Base-by-base conservation (phyloP, 2,329 filamentous ascomycete species). In the Fusarium sp. region DNA sequence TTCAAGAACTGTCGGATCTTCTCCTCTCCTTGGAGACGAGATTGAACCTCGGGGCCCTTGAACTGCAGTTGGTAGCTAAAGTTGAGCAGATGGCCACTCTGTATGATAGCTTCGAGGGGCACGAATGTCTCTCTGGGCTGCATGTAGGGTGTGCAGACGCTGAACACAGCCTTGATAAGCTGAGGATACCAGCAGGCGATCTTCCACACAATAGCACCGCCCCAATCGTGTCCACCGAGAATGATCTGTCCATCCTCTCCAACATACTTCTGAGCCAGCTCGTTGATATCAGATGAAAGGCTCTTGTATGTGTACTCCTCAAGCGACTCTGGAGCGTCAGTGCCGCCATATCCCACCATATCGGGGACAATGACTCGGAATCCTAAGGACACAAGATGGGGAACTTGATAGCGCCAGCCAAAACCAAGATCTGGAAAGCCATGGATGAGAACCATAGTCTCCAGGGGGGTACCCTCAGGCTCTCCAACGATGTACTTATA, bases 191-290 rank as follows among this genome's bases (percentile, higher is more conserved):
- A 93, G 69, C 92, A 87, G 17, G 91, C 90, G 62, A 92, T 83
- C 59, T 94, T 89, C 86, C 93, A 97, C 58, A 92, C 91, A 32
- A 95, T 85, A 5, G 87, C 85, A 75, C 93, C 94, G 79, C 95
- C 95, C 93, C 95, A 98, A 82, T 98, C 95, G 82, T 98, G 95
- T 11, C 94, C 95, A 52, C 94, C 94, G 17, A 98, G 87, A 61
- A 98, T 91, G 76, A 97, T 91, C 60, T 82, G 82, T 12, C 78
- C 78, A 80, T 84, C 57, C 14, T 60, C 27, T 57, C 84, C 81
- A 32, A 83, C 81, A 59, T 85, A 82, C 69, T 91, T 86, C 64
- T 83, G 83, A 10, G 92, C 89, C 27, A 98, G 86, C 67, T 89
- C 90, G 26, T 89, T 91, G 72, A 98, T 87, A 77, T 97, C 94